Base-by-base conservation (phyloP, 2,329 filamentous ascomycete genomes). In the Teratosphaeria zuluensis region DNA sequence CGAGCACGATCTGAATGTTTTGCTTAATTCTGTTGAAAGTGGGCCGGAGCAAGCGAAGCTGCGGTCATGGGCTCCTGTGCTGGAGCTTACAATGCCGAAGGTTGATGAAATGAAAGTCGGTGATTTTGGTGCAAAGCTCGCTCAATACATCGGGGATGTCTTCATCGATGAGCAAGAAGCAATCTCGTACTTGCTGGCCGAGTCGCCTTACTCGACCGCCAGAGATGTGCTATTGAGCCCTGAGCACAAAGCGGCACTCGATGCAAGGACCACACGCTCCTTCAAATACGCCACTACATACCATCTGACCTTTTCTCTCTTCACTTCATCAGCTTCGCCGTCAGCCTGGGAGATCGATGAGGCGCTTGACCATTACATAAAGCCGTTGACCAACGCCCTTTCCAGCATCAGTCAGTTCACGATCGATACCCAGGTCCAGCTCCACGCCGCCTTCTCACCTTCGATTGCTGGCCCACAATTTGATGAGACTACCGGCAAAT, bases 221-320 rank as follows among this genome's bases (percentile, higher is more conserved):
- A 52, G 59, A 28, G 54, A 72, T 59, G 69, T 70, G 1, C 66
- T 70, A n/a, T 72, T 77, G 9, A 61, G 56, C 24, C 55, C 59
- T 2, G 65, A 63, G 28, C 57, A 59, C 12, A 59, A 61, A 54
- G 58, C 64, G 48, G 67, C 87, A 79, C 81, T 86, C 32, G 79
- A 80, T 61, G 78, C 79, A 58, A 88, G 91, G 61, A 89, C 89
- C 38, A 94, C 89, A 2, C 82, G 91, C 55, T 90, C 91, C 0
- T 82, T 97, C 69, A 95, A 92, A 71, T 95, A 96, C 71, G 88
- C 94, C 3, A 86, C 92, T 14, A 95, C 90, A 0, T 99, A 97
- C 71, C 94, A 99, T 70, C 78, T 99, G 31, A 96, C 92, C 0
- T 96, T 99, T 70, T 99, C 94, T 0, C 80, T 99, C 2, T 97